Evolutionary conservation across 306 rosid genomes (phyloP).

Genomic region (Cajanus cajan): DNA sequence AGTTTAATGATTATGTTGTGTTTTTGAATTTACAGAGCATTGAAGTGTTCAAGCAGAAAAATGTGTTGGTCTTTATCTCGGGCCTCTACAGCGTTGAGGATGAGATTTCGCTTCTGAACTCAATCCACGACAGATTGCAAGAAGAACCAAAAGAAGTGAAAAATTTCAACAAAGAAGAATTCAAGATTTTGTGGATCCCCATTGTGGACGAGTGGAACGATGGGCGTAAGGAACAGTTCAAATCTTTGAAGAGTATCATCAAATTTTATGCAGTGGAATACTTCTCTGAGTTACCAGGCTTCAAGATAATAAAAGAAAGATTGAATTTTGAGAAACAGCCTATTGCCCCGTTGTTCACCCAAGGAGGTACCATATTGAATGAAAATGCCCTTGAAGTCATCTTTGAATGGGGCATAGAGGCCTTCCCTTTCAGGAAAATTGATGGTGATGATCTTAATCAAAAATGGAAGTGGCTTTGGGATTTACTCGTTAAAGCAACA

Average conservation of each 20-base stretch:
- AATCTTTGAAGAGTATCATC: conserved; percentile 4
- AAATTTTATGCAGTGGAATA: conserved; percentile 24
- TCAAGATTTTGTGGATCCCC: conserved; percentile 41
- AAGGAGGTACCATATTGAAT: conserved; percentile 2
- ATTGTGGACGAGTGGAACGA: conserved; percentile 21
- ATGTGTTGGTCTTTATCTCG: conserved; percentile 34
- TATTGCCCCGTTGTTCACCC: conserved; percentile 26
- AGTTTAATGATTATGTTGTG: background rate
- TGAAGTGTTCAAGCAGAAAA: conserved; percentile 29
- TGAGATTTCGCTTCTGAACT: conserved; percentile 34
- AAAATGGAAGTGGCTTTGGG: conserved; percentile 43
- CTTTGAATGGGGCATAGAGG: conserved; percentile 41
- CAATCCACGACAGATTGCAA: conserved; percentile 25
- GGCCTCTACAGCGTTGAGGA: conserved; percentile 22
- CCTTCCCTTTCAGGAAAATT: conserved; percentile 33
- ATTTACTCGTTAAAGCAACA: conserved; percentile 18
- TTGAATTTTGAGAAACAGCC: background rate
- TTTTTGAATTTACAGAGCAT: conserved; percentile 16
- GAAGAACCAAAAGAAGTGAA: conserved; percentile 11
- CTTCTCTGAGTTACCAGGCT: conserved; percentile 31
- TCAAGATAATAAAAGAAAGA: conserved; percentile 2
- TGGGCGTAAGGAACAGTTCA: background rate
- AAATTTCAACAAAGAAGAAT: conserved; percentile 27
- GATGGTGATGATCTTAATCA: conserved; percentile 22
- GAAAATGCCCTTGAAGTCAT: conserved; percentile 23